These are phyloP conservation scores for Paecilomyces sp. DNA, from an alignment of 2,329 filamentous ascomycete genomes.

Conservation along the genomic window DNA sequence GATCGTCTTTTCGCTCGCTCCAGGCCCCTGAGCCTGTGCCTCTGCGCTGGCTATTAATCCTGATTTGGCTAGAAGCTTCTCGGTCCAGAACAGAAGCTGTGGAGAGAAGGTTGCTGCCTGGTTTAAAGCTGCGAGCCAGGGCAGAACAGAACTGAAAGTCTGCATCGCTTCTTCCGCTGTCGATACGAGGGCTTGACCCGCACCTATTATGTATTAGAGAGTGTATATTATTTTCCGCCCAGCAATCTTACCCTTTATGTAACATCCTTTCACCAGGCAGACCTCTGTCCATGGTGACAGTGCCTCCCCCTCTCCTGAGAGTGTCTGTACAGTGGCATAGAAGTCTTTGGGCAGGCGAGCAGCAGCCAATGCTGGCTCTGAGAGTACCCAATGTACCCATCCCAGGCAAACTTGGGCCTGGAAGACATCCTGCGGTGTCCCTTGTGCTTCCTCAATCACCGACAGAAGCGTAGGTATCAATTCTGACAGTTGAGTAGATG, in stretches of 20 bases:
- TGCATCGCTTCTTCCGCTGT: slow-evolving; percentile 52
- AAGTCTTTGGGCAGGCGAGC: slow-evolving; percentile 58
- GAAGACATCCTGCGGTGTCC: slow-evolving; percentile 50
- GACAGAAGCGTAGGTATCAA: slow-evolving; percentile 33
- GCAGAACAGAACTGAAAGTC: slow-evolving; percentile 59
- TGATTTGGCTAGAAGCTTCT: slow-evolving; percentile 67
- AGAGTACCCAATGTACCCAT: slow-evolving; percentile 75
- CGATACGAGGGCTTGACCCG: slow-evolving; percentile 37
- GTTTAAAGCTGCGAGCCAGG: slow-evolving; percentile 46
- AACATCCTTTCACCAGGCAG: slow-evolving; percentile 71
- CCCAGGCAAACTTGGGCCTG: slow-evolving; percentile 78
- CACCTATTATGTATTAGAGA: slow-evolving; percentile 27
- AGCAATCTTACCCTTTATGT: slow-evolving; percentile 58
- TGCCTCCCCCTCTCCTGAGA: slow-evolving; percentile 45
- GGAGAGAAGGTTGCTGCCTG: slow-evolving; percentile 42
- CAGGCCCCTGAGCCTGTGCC: slow-evolving; percentile 20
- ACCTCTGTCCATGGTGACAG: slow-evolving; percentile 72
- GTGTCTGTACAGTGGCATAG: slow-evolving; percentile 46
- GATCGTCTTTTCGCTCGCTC: slow-evolving; percentile 18
- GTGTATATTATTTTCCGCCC: slow-evolving; percentile 1
- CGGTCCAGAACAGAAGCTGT: slow-evolving; percentile 71
- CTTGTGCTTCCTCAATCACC: slow-evolving; percentile 53
- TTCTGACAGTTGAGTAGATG: slow-evolving; percentile 35
- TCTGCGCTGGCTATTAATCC: slow-evolving; percentile 60
- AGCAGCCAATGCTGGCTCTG: slow-evolving; percentile 58